Conservation (phyloP, 176 grass and related monocot genomes). For the Zea luxurians region DNA sequence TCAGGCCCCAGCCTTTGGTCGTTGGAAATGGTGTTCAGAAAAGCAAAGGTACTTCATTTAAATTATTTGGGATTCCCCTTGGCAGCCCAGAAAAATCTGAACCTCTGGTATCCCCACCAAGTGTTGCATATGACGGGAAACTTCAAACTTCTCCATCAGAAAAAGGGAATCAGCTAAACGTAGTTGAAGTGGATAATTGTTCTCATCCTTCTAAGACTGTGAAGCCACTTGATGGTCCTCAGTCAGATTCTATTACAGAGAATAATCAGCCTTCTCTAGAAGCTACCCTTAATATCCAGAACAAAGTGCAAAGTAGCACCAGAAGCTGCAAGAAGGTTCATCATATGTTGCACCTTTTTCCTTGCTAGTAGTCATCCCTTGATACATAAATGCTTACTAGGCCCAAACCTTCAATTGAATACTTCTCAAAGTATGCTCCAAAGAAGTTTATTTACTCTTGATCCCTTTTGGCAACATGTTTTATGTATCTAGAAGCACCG, state of each 20-base stretch:
- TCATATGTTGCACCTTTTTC: conserved; percentile 23
- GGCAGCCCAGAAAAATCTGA: conserved; percentile 41
- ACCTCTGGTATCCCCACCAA: conserved; percentile 36
- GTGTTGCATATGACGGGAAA: conserved; percentile 33
- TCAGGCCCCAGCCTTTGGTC: conserved; percentile 43
- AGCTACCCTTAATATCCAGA: conserved; percentile 46
- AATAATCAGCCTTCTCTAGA: conserved; percentile 41
- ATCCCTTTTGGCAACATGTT: not conserved
- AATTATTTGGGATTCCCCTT: conserved; percentile 57
- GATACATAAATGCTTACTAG: not conserved
- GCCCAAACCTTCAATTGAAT: not conserved
- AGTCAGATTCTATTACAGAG: conserved; percentile 30
- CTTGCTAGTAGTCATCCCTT: conserved; percentile 28
- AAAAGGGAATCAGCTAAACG: conserved; percentile 7
- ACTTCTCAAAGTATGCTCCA: conserved; percentile 7
- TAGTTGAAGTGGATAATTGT: conserved; percentile 29
- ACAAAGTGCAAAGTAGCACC: conserved; percentile 55
- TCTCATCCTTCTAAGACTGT: conserved; percentile 42
- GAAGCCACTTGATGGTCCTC: conserved; percentile 43
- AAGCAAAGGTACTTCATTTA: conserved; percentile 47
- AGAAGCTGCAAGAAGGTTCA: conserved; percentile 91
- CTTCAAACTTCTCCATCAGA: conserved; percentile 11
- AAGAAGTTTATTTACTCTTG: conserved; percentile 15
- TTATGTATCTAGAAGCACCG: not conserved
- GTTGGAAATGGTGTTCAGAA: conserved; percentile 47